Evolutionary conservation across 108 stramenopile species (phyloP), one percentile per base, ranked within the genome.

Genomic region (Pseudonitzschia delicatissima): DNA sequence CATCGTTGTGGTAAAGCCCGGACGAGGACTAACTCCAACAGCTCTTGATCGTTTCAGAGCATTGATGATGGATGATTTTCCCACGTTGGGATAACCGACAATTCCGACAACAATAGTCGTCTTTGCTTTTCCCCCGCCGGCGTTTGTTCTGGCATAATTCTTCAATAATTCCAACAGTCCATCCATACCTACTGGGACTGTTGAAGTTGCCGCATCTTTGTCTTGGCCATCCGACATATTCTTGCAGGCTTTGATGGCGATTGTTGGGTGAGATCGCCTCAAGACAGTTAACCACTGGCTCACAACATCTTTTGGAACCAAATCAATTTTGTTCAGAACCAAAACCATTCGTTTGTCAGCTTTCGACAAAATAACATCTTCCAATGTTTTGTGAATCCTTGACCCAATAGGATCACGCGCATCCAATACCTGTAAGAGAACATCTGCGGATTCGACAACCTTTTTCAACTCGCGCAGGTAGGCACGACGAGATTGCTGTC

Each of bases 311-410:
- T 91, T 92, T 15, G 99, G 99, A 12, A 99, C 94, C 40, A 99
- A 81, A 77, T 97, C 97, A 71, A 98, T 96, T 76, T 99, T 99
- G 80, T 99, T 99, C 61, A 99, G 51, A 2, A 99, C 98, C n/a
- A 98, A 71, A 12, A 99, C 97, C 82, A 99, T 91, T 4, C 87
- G 78, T 69, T 99, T 99, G 72, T 94, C 92, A 20, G 84, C 69
- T 52, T 89, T 89, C 23, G 84, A 71, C 52, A 96, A 63, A 44
- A 95, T 93, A 34, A 89, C 79, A 39, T 93, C 85, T 69, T 97
- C 96, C 47, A 99, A 78, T 18, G 91, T 82, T 29, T 87, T 78
- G 71, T 92, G 89, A 65, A 94, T 90, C 9, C 97, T 76, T 8
- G 93, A 94, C 20, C 95, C 97, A 42, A 96, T 68, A 7, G 99